Conservation (phyloP, 495 filamentous ascomycete genomes). For the Schizothecium vesticola region DNA sequence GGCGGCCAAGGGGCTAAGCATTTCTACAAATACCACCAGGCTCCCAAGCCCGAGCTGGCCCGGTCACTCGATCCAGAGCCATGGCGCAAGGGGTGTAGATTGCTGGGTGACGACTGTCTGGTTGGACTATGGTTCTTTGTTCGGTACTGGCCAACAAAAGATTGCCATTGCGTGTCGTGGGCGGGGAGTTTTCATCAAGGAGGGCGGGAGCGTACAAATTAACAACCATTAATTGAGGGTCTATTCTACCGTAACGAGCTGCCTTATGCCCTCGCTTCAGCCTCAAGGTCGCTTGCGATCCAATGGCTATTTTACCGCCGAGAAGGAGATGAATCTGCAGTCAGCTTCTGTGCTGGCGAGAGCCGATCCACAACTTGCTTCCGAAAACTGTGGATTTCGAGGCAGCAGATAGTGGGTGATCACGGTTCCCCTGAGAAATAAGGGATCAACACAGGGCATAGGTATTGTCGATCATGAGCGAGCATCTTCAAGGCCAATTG, state of each 20-base stretch:
- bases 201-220: not conserved
- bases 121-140: not conserved
- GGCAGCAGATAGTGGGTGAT: not conserved
- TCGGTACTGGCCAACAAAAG: not conserved
- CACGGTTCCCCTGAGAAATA: not conserved
- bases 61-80: not conserved
- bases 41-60: not conserved
- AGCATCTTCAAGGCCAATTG: not conserved
- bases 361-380: not conserved
- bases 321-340: not conserved
- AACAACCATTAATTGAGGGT: not conserved
- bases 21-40: not conserved
- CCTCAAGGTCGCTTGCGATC: not conserved
- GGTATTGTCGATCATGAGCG: not conserved
- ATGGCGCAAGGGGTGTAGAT: not conserved
- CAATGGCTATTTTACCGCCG: not conserved
- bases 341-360: not conserved
- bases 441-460: not conserved
- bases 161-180: not conserved
- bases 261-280: not conserved
- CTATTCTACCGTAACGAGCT: not conserved
- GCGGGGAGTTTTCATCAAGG: not conserved
- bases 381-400: not conserved
- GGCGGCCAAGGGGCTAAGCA: not conserved
- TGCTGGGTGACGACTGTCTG: not conserved